Evolutionary conservation across 345 rosid species (phyloP).

Genomic region (Hirschfeldia incana): DNA sequence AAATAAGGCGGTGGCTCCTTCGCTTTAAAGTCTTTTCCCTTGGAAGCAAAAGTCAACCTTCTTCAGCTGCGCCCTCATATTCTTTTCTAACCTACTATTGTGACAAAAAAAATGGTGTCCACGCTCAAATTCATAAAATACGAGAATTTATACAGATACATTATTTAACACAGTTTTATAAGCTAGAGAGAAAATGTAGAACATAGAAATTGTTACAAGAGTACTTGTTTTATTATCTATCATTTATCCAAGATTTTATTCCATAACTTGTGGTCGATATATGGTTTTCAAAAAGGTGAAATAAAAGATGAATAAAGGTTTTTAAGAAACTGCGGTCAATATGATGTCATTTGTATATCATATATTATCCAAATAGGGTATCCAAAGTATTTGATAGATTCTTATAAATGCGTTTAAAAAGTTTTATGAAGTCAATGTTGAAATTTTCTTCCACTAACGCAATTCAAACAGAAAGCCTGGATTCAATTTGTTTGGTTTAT

Average conservation of each 20-base stretch:
- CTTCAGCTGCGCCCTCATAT: constrained; percentile 33
- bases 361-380: neutral
- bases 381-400: neutral
- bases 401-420: neutral
- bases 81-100: constrained; percentile 14
- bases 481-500: neutral
- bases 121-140: constrained; percentile 39
- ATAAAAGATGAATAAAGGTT: no score
- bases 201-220: no score
- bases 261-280: no score
- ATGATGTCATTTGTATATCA: neutral
- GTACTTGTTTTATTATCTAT: no score
- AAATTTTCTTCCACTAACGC: neutral
- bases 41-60: constrained; percentile 51
- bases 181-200: no score
- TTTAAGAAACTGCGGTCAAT: no score
- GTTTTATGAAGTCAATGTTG: neutral
- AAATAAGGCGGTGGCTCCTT: constrained; percentile 36
- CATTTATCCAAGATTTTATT: no score
- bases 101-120: constrained; percentile 38
- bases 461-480: neutral
- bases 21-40: constrained; percentile 58
- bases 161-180: no score
- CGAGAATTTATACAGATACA: neutral
- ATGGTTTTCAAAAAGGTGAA: no score